Percentiles rank a stretch among this genome's conserved stretches.
These are phyloP conservation scores for Chrysopogon serrulatus DNA, from an alignment of 176 grass and related monocot species.

Conservation along the genomic window DNA sequence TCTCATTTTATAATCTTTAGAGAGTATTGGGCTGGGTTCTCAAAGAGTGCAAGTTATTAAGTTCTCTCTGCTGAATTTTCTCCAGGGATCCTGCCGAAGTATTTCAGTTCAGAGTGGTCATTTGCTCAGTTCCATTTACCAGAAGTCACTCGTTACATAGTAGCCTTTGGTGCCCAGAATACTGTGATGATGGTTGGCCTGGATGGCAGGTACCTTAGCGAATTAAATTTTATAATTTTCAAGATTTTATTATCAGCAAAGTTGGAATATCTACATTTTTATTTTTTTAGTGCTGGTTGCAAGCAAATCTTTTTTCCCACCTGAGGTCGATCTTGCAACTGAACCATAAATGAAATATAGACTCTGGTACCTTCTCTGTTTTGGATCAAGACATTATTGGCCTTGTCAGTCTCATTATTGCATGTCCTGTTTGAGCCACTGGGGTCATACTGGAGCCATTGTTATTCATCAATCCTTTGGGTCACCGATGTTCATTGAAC, in stretches of 20 bases:
- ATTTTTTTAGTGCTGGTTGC: neutral
- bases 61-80: conserved; percentile 21
- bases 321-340: neutral
- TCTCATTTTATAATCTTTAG: neutral
- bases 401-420: neutral
- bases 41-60: neutral
- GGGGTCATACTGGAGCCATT: neutral
- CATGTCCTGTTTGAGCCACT: neutral
- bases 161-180: conserved; percentile 85
- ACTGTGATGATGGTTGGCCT: conserved; percentile 86
- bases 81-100: conserved; percentile 79
- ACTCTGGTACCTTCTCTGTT: neutral
- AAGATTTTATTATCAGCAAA: neutral
- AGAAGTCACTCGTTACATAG: conserved; percentile 82
- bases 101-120: conserved; percentile 98
- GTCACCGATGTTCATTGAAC: neutral
- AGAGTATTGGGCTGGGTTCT: neutral
- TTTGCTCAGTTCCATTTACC: conserved; percentile 95
- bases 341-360: conserved; percentile 1
- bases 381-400: neutral
- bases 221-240: conserved; percentile 7
- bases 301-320: neutral
- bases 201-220: conserved; percentile 75
- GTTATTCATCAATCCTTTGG: neutral
- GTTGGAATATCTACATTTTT: neutral